Evolutionary conservation across 176 grass and related monocot genomes (phyloP).

Genomic region (Eragrostis nindensis): DNA sequence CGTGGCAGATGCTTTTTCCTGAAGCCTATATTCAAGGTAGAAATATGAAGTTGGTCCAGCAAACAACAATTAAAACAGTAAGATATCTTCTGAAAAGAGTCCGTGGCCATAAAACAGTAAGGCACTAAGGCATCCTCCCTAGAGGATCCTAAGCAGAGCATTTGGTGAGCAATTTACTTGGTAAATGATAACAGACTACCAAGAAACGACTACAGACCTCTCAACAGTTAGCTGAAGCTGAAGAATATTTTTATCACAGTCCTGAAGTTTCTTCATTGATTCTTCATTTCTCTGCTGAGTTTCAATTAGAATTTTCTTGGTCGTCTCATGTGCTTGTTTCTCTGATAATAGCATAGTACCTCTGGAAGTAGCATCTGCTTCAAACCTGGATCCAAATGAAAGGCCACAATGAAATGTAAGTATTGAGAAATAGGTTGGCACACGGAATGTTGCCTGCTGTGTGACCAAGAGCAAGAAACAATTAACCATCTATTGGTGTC

Average conservation of each 20-base stretch:
- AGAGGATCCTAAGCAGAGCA: constrained; percentile 32
- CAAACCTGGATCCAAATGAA: constrained; percentile 45
- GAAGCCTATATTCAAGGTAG: constrained; percentile 44
- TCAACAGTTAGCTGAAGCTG: constrained; percentile 54
- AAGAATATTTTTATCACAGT: constrained; percentile 50
- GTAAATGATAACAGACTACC: constrained; percentile 34
- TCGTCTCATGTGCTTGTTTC: constrained; percentile 46
- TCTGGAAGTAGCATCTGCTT: constrained; percentile 56
- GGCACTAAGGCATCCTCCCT: not conserved
- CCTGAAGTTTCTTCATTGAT: constrained; percentile 50
- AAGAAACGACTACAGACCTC: constrained; percentile 45
- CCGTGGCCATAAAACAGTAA: not conserved
- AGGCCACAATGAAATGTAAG: constrained; percentile 23
- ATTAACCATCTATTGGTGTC: too few relatives aligned
- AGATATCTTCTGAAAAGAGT: not conserved
- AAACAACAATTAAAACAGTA: constrained; percentile 9
- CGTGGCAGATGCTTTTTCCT: constrained; percentile 50
- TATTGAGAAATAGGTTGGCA: constrained; percentile 27
- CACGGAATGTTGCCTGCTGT: not conserved
- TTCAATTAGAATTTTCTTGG: constrained; percentile 54
- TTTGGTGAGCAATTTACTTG: constrained; percentile 21
- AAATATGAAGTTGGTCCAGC: constrained; percentile 14
- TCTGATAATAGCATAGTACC: constrained; percentile 45
- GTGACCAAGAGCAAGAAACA: too few relatives aligned
- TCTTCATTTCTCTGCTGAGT: constrained; percentile 48